Conservation (phyloP, 2,329 filamentous ascomycete species). For the Cladosporium velox region DNA sequence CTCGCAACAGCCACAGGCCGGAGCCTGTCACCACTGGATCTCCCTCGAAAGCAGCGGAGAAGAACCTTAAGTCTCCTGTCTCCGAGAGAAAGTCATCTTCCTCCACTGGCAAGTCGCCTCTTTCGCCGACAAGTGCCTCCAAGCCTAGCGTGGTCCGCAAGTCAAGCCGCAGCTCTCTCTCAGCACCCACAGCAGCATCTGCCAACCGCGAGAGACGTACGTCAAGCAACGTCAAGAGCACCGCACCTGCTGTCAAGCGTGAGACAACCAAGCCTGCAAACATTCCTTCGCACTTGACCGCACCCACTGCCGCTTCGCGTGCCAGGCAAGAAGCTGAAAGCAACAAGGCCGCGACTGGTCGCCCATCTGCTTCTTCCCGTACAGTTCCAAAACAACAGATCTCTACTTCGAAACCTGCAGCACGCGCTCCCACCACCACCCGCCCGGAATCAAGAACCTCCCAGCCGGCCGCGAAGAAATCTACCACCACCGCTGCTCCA, state of each 20-base stretch:
- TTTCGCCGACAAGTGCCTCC: slow-evolving; percentile 9
- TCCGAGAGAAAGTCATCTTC: slow-evolving; percentile 19
- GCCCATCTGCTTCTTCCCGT: slow-evolving; percentile 25
- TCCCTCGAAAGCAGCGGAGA: slow-evolving; percentile 23
- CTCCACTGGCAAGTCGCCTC: slow-evolving; percentile 22
- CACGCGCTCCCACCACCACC: slow-evolving; percentile 33
- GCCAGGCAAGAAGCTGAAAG: slow-evolving; percentile 56
- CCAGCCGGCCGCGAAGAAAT: slow-evolving; percentile 39
- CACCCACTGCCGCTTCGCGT: slow-evolving; percentile 69
- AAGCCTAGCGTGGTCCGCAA: slow-evolving; percentile 27
- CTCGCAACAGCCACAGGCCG: slow-evolving; percentile 23
- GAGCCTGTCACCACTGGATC: slow-evolving; percentile 27
- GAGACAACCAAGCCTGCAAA: slow-evolving; percentile 70
- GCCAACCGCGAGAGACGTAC: slow-evolving; percentile 28
- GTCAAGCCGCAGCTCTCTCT: slow-evolving; percentile 37
- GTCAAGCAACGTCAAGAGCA: slow-evolving; percentile 26
- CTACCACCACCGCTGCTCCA: slow-evolving; percentile 57
- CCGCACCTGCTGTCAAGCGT: slow-evolving; percentile 42
- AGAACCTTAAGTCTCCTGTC: slow-evolving; percentile 23
- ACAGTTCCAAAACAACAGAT: slow-evolving; percentile 24
- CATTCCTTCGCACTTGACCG: slow-evolving; percentile 66
- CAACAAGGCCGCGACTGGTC: slow-evolving; percentile 23
- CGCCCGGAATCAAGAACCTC: slow-evolving; percentile 52
- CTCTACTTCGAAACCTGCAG: slow-evolving; percentile 35
- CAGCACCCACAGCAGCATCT: slow-evolving; percentile 39